These are phyloP conservation scores for Ascochyta koolunga DNA, from an alignment of 2,329 filamentous ascomycete genomes.

Conservation along the genomic window DNA sequence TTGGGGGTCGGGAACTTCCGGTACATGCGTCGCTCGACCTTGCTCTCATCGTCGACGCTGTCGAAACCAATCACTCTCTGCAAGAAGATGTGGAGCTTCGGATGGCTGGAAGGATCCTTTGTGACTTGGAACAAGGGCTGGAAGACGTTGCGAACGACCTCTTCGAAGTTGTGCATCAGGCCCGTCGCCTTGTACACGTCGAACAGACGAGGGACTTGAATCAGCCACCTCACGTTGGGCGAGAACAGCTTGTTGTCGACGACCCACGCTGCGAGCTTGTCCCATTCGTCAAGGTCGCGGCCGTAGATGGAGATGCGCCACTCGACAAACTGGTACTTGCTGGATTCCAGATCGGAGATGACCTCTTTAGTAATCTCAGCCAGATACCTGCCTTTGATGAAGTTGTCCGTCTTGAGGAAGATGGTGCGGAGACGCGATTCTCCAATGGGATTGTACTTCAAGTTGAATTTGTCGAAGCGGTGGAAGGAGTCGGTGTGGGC, in stretches of 20 bases:
- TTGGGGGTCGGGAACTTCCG: slow-evolving; percentile 92
- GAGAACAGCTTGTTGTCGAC: slow-evolving; percentile 98
- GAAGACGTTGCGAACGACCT: slow-evolving; percentile 90
- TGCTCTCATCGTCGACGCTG: slow-evolving; percentile 97
- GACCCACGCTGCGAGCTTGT: slow-evolving; percentile 96
- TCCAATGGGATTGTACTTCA: slow-evolving; percentile 97
- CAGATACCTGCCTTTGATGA: slow-evolving; percentile 92
- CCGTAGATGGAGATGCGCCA: slow-evolving; percentile 99
- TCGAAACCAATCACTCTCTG: slow-evolving; percentile 97
- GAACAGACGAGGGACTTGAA: slow-evolving; percentile 92
- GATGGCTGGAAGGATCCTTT: slow-evolving; percentile 81
- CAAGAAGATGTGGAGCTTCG: slow-evolving; percentile 92
- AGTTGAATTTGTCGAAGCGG: slow-evolving; percentile 98
- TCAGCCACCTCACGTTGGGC: slow-evolving; percentile 95
- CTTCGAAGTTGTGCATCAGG: slow-evolving; percentile 87
- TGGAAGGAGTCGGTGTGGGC: slow-evolving; percentile 98
- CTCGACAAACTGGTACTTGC: slow-evolving; percentile 99
- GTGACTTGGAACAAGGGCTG: slow-evolving; percentile 94
- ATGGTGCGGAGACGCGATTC: slow-evolving; percentile 97
- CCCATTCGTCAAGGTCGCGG: slow-evolving; percentile 91
- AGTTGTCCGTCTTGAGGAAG: slow-evolving; percentile 98
- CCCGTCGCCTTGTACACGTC: slow-evolving; percentile 92
- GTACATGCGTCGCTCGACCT: slow-evolving; percentile 90
- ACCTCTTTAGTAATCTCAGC: slow-evolving; percentile 99
- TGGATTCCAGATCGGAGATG: slow-evolving; percentile 94